A percentile compares a stretch with the other conserved stretches of the same genome.
Conservation (phyloP, 1,139 yeast genomes). For the Geotrichum reessii region DNA sequence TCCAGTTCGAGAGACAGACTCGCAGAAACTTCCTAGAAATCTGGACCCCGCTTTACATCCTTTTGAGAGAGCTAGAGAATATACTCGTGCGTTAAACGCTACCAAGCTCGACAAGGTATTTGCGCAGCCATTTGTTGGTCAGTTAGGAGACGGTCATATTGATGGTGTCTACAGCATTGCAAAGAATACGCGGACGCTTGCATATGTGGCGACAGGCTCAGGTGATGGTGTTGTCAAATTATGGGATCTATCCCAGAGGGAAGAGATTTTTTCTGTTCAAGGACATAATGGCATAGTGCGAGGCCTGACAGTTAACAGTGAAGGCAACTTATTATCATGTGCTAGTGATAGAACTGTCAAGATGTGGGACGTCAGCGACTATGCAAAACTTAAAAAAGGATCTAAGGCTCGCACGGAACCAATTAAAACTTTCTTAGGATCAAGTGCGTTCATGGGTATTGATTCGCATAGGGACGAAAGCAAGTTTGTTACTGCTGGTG, state of each 20-base stretch:
- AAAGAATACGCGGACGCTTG: conserved; percentile 63
- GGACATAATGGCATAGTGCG: conserved; percentile 91
- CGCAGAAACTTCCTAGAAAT: conserved; percentile 81
- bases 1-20: conserved; percentile 87
- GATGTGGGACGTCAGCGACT: conserved; percentile 55
- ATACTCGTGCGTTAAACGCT: conserved; percentile 89
- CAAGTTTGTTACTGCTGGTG: conserved; percentile 88
- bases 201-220: conserved; percentile 80
- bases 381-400: conserved; percentile 13
- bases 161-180: conserved; percentile 94
- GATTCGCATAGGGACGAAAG: conserved; percentile 78
- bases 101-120: conserved; percentile 93
- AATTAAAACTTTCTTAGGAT: conserved; percentile 71
- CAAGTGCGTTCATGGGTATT: conserved; percentile 74
- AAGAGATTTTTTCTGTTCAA: conserved; percentile 67
- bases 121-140: conserved; percentile 96
- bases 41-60: conserved; percentile 94
- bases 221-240: conserved; percentile 94
- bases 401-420: conserved; percentile 26
- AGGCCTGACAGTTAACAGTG: conserved; percentile 77
- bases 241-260: conserved; percentile 78
- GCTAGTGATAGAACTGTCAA: conserved; percentile 89
- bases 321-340: conserved; percentile 66
- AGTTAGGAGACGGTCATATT: conserved; percentile 88
- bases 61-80: conserved; percentile 93